phyloP scores from a whole-genome alignment of 1,284 basidiomycete species.

The Inonotus obliquus region DNA sequence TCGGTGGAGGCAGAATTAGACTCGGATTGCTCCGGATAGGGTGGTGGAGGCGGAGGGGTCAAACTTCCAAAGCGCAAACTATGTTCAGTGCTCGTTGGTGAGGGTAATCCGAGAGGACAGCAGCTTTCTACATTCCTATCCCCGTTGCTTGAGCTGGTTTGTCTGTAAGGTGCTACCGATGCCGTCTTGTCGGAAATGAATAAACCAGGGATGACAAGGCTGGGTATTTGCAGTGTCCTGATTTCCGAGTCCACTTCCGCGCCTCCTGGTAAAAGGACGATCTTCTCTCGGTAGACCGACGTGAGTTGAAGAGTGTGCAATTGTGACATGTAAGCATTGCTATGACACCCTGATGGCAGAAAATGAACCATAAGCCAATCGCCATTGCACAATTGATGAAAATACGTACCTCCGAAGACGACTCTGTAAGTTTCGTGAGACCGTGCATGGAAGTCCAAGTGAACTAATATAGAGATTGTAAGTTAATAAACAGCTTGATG shows the following conservation, averaged over 20 bases:
- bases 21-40: slow-evolving; percentile 8
- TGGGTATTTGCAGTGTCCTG: slow-evolving; percentile 48
- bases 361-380: neutral
- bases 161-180: neutral
- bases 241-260: slow-evolving; percentile 56
- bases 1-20: neutral
- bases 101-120: slow-evolving; percentile 10
- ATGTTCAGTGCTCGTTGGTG: slow-evolving; percentile 3
- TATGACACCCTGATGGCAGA: slow-evolving; percentile 52
- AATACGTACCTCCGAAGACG: slow-evolving; percentile 51
- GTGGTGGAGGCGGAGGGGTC: slow-evolving; percentile 14
- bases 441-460: slow-evolving; percentile 56
- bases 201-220: slow-evolving; percentile 52
- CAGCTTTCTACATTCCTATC: neutral
- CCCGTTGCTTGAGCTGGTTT: neutral
- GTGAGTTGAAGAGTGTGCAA: slow-evolving; percentile 57
- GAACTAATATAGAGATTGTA: slow-evolving; percentile 32
- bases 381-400: slow-evolving; percentile 10
- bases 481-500: slow-evolving; percentile 46
- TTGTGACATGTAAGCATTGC: slow-evolving; percentile 64
- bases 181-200: slow-evolving; percentile 54
- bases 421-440: slow-evolving; percentile 57
- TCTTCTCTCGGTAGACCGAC: slow-evolving; percentile 57
- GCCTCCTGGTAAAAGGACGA: slow-evolving; percentile 63
- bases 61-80: neutral